Base-by-base conservation (phyloP, 1,139 yeast species). In the Candida sanyaensis region DNA sequence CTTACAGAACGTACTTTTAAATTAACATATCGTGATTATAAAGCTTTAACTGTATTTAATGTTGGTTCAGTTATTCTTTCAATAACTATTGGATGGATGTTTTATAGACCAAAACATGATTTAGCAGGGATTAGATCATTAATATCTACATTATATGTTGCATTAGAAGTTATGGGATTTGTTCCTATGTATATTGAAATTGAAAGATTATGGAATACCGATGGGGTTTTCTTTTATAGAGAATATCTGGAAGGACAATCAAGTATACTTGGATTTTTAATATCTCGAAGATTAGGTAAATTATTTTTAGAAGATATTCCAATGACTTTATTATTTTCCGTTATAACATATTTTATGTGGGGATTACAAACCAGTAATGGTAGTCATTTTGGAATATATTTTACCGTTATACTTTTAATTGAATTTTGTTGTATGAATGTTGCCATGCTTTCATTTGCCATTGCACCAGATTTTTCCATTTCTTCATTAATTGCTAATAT, bases 231-330 rank as follows among this genome's bases (percentile, higher is more conserved):
- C 21, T 89, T 84, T 62, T 88, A 84, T 61, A 70, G 93, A 51
- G 97, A 90, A 63, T 75, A 87, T 50, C 77, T 80, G 44, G 96
- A 90, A 53, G 79, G 84, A n/a, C 78, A 81, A 49, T 80, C 84
- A n/a, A 72, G 84, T 12, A 77, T 86, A 2, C 63, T 81, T 1
- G 92, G 95, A 1, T 89, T 86, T 62, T 62, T 89, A 1, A 49
- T 86, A 2, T 81, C 93, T 0, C 71, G 96, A 56, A 73, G 92
- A 54, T 56, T 88, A 7, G 83, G 89, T 1, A 84, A 87, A 55
- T 64, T 88, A 23, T 44, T 86, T 1, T 65, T 86, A 1, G 96
- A 89, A 62, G 96, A 89, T 62, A 53, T 88, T 9, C 79, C 86
- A 34, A 77, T 86, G 44, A 78, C 89, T 0, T 55, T 86, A 7